Evolutionary conservation across 345 rosid genomes (phyloP).

Genomic region (Gynandropsis gynandra): DNA sequence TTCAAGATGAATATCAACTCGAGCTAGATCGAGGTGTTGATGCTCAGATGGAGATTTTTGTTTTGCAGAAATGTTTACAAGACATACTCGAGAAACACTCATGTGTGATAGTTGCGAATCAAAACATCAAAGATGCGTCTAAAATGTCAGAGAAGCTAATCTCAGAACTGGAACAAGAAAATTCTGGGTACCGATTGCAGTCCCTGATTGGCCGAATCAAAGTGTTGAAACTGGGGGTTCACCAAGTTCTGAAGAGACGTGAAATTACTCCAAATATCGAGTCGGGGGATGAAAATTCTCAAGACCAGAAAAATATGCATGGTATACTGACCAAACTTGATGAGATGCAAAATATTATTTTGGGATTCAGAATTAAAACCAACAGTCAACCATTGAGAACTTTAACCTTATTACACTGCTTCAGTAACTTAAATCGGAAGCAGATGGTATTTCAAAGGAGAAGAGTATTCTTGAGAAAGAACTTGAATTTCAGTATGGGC

Average conservation of each 20-base stretch:
- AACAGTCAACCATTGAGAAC: conserved; percentile 43
- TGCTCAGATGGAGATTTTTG: conserved; percentile 57
- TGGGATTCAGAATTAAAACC: conserved; percentile 52
- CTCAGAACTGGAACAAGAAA: conserved; percentile 49
- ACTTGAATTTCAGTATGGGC: too few relatives aligned
- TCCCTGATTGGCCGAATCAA: conserved; percentile 43
- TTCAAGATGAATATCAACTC: conserved; percentile 59
- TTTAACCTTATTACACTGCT: conserved; percentile 53
- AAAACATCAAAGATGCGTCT: conserved; percentile 45
- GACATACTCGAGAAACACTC: conserved; percentile 56
- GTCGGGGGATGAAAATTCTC: conserved; percentile 31
- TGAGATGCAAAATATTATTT: too few relatives aligned
- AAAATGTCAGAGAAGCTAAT: too few relatives aligned
- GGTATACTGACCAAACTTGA: conserved; percentile 39
- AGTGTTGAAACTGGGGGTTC: conserved; percentile 45
- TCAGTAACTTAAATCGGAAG: too few relatives aligned
- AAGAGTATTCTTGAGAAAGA: too few relatives aligned
- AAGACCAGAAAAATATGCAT: conserved; percentile 37
- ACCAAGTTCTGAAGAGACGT: conserved; percentile 43
- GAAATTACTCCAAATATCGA: conserved; percentile 31
- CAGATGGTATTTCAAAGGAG: too few relatives aligned
- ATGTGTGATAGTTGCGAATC: conserved; percentile 46
- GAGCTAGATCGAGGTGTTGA: conserved; percentile 53
- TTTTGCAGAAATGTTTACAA: too few relatives aligned
- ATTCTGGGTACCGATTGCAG: conserved; percentile 43